phyloP scores from a whole-genome alignment of 768 basidiomycete species.

The Terana coerulea region DNA sequence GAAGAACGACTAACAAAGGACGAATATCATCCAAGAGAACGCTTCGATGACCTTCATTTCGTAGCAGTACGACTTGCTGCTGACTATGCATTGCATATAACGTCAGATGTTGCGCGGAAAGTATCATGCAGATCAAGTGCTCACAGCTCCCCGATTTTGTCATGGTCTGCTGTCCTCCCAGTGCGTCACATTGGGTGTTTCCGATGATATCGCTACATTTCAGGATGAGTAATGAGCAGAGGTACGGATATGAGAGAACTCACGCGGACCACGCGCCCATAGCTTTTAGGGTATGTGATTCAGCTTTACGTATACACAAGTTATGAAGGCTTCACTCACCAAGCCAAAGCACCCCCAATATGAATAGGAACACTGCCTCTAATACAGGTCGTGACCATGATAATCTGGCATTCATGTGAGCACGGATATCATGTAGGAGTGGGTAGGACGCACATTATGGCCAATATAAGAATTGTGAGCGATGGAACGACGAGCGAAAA shows the following conservation, averaged over 20 bases:
- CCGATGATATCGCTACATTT: conserved; percentile 65
- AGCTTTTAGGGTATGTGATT: conserved; percentile 35
- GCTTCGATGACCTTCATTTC: conserved; percentile 79
- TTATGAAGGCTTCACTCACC: conserved; percentile 38
- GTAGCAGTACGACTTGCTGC: conserved; percentile 57
- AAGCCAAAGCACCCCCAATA: conserved; percentile 65
- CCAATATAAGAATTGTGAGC: conserved; percentile 57
- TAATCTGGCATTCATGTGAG: conserved; percentile 35
- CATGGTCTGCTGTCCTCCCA: conserved; percentile 34
- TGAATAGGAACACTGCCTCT: conserved; percentile 52
- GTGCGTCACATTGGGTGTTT: conserved; percentile 21
- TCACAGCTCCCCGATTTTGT: conserved; percentile 56
- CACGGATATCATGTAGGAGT: neutral
- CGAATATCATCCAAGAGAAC: conserved; percentile 74
- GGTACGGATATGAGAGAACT: conserved; percentile 21
- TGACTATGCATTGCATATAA: conserved; percentile 38
- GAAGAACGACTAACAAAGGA: conserved; percentile 41
- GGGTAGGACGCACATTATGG: conserved; percentile 46
- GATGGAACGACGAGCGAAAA: conserved; percentile 66
- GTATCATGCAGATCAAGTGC: conserved; percentile 16
- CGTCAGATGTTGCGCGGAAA: neutral
- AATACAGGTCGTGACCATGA: conserved; percentile 68
- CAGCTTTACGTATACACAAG: neutral
- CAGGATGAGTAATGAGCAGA: neutral
- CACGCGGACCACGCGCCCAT: conserved; percentile 76